Conservation (phyloP, 1,284 basidiomycete species). For the Austroboletus novae-zelandiae region DNA sequence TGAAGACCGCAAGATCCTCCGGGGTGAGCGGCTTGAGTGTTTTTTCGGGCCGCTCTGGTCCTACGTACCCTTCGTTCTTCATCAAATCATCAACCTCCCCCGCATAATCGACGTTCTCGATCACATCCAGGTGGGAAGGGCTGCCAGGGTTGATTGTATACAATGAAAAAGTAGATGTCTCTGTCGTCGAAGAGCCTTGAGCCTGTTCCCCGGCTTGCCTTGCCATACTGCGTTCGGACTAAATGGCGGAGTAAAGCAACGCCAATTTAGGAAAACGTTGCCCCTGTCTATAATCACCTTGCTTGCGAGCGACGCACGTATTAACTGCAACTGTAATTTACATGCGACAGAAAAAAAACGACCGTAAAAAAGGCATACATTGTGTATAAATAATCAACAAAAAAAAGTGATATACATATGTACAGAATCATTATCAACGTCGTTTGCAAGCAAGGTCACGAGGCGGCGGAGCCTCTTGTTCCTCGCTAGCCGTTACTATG, state of each 20-base stretch:
- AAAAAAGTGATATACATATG: no score
- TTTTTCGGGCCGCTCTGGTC: conserved; percentile 40
- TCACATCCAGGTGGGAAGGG: neutral
- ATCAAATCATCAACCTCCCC: conserved; percentile 41
- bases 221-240: conserved; percentile 5
- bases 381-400: no score
- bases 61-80: conserved; percentile 57
- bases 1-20: conserved; percentile 70
- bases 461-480: no score
- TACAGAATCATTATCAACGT: no score
- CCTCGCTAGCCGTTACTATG: no score
- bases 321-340: no score
- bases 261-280: conserved; percentile 8
- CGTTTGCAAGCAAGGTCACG: no score
- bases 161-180: neutral
- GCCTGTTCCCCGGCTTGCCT: neutral
- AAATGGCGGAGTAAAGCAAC: neutral
- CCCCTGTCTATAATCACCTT: conserved; percentile 7
- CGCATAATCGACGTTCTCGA: conserved; percentile 2
- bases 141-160: neutral
- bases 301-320: no score
- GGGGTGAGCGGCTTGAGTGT: conserved; percentile 67
- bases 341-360: no score
- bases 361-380: no score
- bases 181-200: neutral